Evolutionary conservation across 228 moss, liverwort and hornwort genomes (phyloP).

Genomic region (Sphagnum fallax): DNA sequence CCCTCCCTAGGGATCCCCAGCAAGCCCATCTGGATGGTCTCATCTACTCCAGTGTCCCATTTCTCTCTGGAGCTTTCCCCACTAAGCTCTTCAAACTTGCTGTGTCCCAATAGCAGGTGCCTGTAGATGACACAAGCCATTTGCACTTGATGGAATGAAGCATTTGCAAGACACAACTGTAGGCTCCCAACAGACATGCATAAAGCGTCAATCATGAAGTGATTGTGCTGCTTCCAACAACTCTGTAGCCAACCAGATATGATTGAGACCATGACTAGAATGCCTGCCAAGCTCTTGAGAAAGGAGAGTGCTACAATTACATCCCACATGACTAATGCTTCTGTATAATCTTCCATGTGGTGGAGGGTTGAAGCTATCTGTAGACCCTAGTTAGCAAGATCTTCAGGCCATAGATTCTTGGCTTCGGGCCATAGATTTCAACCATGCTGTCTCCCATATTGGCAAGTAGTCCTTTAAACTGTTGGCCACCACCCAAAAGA

Average conservation of each 20-base stretch:
- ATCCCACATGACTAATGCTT: conserved; percentile 76
- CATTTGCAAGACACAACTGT: conserved; percentile 33
- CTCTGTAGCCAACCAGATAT: conserved; percentile 59
- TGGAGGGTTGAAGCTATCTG: conserved; percentile 58
- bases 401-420: conserved; percentile 23
- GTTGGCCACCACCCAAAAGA: conserved; percentile 77
- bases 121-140: conserved; percentile 69
- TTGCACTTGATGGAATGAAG: conserved; percentile 79
- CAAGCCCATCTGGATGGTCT: conserved; percentile 11
- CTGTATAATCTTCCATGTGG: conserved; percentile 54
- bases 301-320: conserved; percentile 50
- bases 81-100: conserved; percentile 46
- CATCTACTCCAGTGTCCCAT: conserved; percentile 24
- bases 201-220: conserved; percentile 8
- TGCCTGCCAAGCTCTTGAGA: conserved; percentile 38
- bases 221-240: conserved; percentile 39
- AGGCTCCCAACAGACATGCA: conserved; percentile 19
- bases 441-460: conserved; percentile 8
- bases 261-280: conserved; percentile 33
- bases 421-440: conserved; percentile 9
- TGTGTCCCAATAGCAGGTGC: conserved; percentile 46
- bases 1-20: background rate
- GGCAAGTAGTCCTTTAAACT: conserved; percentile 14
- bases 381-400: conserved; percentile 40
- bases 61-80: conserved; percentile 24